Evolutionary conservation across 768 basidiomycete species (phyloP).

Genomic region (Lactarius evosmus): DNA sequence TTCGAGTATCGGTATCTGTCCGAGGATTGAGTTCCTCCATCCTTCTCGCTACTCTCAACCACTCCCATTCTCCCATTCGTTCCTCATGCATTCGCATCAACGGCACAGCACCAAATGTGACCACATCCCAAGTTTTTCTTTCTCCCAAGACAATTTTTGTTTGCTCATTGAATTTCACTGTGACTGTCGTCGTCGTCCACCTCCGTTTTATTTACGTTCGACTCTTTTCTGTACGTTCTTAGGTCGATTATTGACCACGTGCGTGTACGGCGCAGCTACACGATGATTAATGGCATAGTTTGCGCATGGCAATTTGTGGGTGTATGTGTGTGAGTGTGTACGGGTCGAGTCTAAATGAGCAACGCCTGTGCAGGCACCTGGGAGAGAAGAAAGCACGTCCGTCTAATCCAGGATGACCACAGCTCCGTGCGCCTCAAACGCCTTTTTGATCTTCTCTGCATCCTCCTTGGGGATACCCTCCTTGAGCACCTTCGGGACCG

Average conservation of each 20-base stretch:
- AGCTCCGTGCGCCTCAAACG: constrained; percentile 87
- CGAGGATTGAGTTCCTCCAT: constrained; percentile 57
- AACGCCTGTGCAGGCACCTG: not conserved
- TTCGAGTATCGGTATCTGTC: constrained; percentile 95
- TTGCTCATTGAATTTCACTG: constrained; percentile 12
- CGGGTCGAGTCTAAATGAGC: constrained; percentile 7
- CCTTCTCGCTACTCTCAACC: not conserved
- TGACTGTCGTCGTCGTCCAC: not conserved
- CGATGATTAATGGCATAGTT: constrained; percentile 20
- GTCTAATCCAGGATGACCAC: constrained; percentile 78
- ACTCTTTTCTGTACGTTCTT: constrained; percentile 18
- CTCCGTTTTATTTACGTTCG: constrained; percentile 15
- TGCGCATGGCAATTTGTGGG: not conserved
- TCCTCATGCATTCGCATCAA: constrained; percentile 10
- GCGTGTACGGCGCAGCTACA: constrained; percentile 15
- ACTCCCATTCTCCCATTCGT: not conserved
- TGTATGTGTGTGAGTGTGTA: constrained; percentile 1
- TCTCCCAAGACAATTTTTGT: constrained; percentile 1
- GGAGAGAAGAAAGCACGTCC: constrained; percentile 26
- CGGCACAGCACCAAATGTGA: not conserved
- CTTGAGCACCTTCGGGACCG: constrained; percentile 87
- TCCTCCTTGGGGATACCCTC: constrained; percentile 96
- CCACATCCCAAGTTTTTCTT: constrained; percentile 2
- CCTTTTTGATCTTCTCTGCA: constrained; percentile 91
- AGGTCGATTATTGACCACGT: constrained; percentile 2